Evolutionary conservation across 2,329 filamentous ascomycete genomes (phyloP), one percentile per base, ranked within the genome.

Genomic region (Phaeosphaeriaceae sp.): DNA sequence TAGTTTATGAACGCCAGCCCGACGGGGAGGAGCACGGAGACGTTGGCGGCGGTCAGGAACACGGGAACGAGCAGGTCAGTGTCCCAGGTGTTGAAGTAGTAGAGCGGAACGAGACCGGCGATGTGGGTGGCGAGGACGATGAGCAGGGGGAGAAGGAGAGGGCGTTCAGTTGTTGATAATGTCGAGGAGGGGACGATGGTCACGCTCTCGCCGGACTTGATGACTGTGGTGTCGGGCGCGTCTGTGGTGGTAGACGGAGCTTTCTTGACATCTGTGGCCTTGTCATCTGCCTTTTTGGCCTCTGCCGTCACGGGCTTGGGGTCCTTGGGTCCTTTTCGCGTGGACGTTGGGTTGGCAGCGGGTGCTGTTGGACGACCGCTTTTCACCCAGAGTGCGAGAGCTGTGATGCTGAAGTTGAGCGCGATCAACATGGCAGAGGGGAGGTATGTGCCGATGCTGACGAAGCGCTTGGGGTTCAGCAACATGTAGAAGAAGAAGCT

Each of bases 401-500:
- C 92, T 83, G 94, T 96, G 74, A 99, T 94, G 27, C 91, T 97
- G 73, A 98, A 98, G 76, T 93, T 97, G 45, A 89, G 91, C 1
- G 95, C 95, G 56, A 99, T 85, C 51, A 98, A 80, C 95, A 99
- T 99, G n/a, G 95, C 95, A 68, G 92, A 96, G 0, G 95, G 95
- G 3, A 99, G 84, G 73, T 99, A 99, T 1, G 94, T 99, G 17
- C 95, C 95, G 63, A 99, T 99, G 78, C 93, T 98, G 67, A 98
- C 95, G 74, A 99, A 99, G 11, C 93, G 89, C 70, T 95, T 91
- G 27, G 89, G 87, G 66, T 96, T 90, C 87, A 98, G 93, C 46
- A 99, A 84, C 51, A 99, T 83, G 76, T 99, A 99, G 80, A 99
- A 98, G 85, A 99, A 99, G 83, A 99, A 99, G 76, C 93, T 97